Percentiles rank a stretch among this genome's conserved stretches.
These are phyloP conservation scores for Chenopodium formosanum DNA, from an alignment of 148 eudicot genomes.

Conservation along the genomic window DNA sequence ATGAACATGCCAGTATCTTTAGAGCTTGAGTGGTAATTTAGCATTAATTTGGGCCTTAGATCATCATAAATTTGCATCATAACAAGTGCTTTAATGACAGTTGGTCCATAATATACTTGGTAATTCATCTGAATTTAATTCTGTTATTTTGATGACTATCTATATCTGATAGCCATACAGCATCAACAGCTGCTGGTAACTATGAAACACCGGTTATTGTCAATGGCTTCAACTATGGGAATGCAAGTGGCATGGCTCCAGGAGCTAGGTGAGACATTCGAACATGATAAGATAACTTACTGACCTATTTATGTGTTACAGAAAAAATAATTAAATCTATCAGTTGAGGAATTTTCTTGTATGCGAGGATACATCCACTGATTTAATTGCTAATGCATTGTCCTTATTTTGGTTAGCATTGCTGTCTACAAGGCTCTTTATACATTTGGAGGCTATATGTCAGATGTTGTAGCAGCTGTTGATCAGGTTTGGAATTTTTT, in stretches of 20 bases:
- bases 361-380: neutral
- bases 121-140: slow-evolving; percentile 8
- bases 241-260: slow-evolving; percentile 80
- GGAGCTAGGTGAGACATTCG: slow-evolving; percentile 52
- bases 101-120: slow-evolving; percentile 3
- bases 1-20: slow-evolving; percentile 8
- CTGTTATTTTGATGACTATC: slow-evolving; percentile 12
- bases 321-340: neutral
- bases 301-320: neutral
- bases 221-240: slow-evolving; percentile 60
- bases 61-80: slow-evolving; percentile 4
- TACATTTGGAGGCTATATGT: slow-evolving; percentile 68
- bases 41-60: slow-evolving; percentile 1
- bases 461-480: slow-evolving; percentile 74
- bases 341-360: neutral
- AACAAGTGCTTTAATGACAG: neutral
- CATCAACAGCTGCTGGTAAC: slow-evolving; percentile 69
- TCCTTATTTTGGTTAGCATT: slow-evolving; percentile 40
- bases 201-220: slow-evolving; percentile 46
- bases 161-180: slow-evolving; percentile 52
- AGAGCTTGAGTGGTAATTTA: slow-evolving; percentile 14
- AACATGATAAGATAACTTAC: neutral
- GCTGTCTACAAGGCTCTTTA: slow-evolving; percentile 70
- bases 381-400: neutral
- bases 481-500: slow-evolving; percentile 48